Evolutionary conservation across 352 stramenopile species (phyloP), one percentile per base, ranked within the genome.

Genomic region (Aphanomyces stellatus): DNA sequence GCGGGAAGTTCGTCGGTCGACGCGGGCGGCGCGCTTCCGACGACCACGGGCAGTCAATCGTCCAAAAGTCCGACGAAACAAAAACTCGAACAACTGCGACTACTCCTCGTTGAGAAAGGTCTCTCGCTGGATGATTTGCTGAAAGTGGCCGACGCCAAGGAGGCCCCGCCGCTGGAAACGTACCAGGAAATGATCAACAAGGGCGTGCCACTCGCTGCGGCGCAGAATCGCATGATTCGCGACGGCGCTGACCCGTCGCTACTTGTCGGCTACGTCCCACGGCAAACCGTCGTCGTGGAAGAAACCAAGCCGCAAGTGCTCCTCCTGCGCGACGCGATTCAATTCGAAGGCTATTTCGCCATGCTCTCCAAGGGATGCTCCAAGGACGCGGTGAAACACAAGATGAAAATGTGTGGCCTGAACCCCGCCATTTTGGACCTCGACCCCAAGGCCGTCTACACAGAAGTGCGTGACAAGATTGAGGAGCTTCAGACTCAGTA

Each of bases 321-420:
- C 13, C 8, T 30, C 13, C 72, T 93, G 6, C 81, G 89, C 27
- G 78, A 94, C 24, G 76, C 88, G 34, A 69, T 86, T 6, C 77
- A 89, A 35, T 91, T 89, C 22, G 72, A 77, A 27, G 81, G 81
- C 43, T 98, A 98, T 66, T 98, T 98, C 72, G 88, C 85, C 62
- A 98, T 99, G 94, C 70, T 98, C 17, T 87, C 94, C 42, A 81
- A 98, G 64, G 94, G 95, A 24, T 84, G 95, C 11, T 90, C 83
- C 2, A 86, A 87, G 60, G 87, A 90, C 59, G 91, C 93, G 5
- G 88, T 98, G 2, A 85, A 86, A 42, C 88, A 98, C 61, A 97
- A 97, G 51, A 75, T 98, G 68, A 65, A 78, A 25, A 91, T 92
- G 78, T 93, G 98, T 71, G 95, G 91, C 24, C n/a, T 88, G 13